These are phyloP conservation scores for Moricandia arvensis DNA, from an alignment of 345 rosid genomes.

Conservation along the genomic window DNA sequence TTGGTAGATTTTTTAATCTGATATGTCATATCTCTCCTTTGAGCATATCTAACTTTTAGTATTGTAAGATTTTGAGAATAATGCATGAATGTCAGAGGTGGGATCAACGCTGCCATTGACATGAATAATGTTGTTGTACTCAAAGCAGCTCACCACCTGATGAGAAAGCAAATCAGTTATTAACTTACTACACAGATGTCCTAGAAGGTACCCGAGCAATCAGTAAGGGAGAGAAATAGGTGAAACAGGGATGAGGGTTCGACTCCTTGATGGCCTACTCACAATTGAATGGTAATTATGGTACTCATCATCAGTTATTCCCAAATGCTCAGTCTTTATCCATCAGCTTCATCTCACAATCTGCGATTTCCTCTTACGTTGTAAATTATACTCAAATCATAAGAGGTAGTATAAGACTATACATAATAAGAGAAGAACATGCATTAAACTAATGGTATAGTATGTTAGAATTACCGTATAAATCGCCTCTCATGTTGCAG, in stretches of 20 bases:
- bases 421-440: no score
- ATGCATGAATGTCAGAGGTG: slow-evolving; percentile 72
- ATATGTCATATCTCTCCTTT: no score
- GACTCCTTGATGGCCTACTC: slow-evolving; percentile 47
- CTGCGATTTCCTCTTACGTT: neutral
- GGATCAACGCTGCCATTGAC: slow-evolving; percentile 88
- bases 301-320: neutral
- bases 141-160: slow-evolving; percentile 92
- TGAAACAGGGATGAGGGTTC: slow-evolving; percentile 84
- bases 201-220: neutral
- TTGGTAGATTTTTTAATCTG: no score
- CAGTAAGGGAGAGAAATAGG: neutral
- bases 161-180: slow-evolving; percentile 10
- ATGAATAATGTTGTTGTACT: slow-evolving; percentile 85
- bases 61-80: no score
- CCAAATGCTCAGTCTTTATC: neutral
- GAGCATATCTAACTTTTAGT: no score
- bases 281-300: no score
- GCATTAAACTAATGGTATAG: neutral
- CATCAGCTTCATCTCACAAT: neutral
- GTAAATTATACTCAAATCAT: no score
- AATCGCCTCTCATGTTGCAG: neutral
- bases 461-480: neutral
- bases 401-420: no score
- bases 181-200: neutral